Base-by-base conservation (phyloP, 495 filamentous ascomycete genomes). In the Neurospora sp. region DNA sequence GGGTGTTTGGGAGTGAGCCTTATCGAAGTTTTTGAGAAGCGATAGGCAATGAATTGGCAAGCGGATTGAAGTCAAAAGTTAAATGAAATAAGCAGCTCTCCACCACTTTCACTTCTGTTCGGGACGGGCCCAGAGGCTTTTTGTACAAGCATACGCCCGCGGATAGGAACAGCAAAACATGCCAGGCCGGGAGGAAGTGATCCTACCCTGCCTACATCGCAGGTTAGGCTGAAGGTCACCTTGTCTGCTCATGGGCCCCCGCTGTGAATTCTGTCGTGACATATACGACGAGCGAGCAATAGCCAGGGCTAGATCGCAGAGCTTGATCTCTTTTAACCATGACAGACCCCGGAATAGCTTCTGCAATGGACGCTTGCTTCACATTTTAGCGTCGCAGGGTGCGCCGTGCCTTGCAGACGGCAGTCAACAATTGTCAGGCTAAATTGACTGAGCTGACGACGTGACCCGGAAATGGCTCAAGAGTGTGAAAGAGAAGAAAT, bases 321-420 rank as follows among this genome's bases (percentile, higher is more conserved):
- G 53, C 27, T 65, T 61, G 12, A 61, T 61, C 53, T 61, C 1
- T 2, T 5, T 61, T 6, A 3, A 2, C 53, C 53, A 35, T 61
- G 53, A 35, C 6, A 61, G 53, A 18, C 14, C 22, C 53, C 27
- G 53, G 12, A 8, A 61, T 31, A 18, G 53, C 12, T 61, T 61
- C 22, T 61, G 27, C 27, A 61, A 61, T 61, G 53, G 22, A 18
- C 0, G 2, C 12, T 61, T 61, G 53, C 12, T 35, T 31, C 22
- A 31, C 5, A 61, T 27, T 18, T 27, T 35, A 35, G 27, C 12
- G 53, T 61, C 69, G 42, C 7, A 14, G 71, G 18, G 75, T 44
- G 73, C 75, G 77, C 70, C 73, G 74, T 77, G 74, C 78, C 75
- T 80, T 77, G 78, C 77, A 80, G 73, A 35, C 72, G 74, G 73